phyloP scores from a whole-genome alignment of 768 basidiomycete genomes.

The Filobasidium floriforme region DNA sequence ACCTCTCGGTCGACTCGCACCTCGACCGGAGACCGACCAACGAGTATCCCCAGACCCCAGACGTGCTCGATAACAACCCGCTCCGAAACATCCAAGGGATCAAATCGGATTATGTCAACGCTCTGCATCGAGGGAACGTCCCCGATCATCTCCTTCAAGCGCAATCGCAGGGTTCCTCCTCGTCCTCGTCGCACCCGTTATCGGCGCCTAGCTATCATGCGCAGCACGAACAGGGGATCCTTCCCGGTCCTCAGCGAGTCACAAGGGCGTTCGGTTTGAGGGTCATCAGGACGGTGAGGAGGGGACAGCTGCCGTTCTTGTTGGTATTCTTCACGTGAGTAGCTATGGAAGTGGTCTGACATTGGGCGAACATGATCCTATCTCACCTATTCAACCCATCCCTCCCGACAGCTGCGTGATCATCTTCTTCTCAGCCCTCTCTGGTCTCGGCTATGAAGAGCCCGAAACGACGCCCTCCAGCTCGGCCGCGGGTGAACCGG shows the following conservation, averaged over 20 bases:
- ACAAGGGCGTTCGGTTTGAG: conserved; percentile 31
- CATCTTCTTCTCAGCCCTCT: conserved; percentile 40
- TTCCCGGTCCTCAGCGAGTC: conserved; percentile 20
- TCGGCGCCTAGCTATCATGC: neutral
- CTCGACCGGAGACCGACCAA: neutral
- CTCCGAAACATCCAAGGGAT: neutral
- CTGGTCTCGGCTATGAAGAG: conserved; percentile 39
- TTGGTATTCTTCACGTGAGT: conserved; percentile 40
- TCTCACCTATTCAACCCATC: neutral
- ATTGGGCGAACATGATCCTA: neutral
- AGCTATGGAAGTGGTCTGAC: neutral
- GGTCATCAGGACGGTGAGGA: conserved; percentile 28
- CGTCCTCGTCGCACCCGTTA: neutral
- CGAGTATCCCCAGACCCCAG: neutral
- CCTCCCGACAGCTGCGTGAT: conserved; percentile 32
- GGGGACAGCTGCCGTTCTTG: conserved; percentile 40
- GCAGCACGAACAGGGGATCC: neutral
- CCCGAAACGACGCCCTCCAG: conserved; percentile 9
- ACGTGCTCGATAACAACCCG: neutral
- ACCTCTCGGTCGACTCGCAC: neutral
- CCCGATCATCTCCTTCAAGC: neutral
- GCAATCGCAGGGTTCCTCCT: neutral
- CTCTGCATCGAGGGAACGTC: too few species aligned
- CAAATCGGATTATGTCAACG: too few species aligned
- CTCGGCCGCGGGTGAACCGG: neutral